A percentile compares a stretch with the other conserved stretches of the same genome.
Conservation (phyloP, 2,329 filamentous ascomycete genomes). For the Sclerotinia sclerotiorum region DNA sequence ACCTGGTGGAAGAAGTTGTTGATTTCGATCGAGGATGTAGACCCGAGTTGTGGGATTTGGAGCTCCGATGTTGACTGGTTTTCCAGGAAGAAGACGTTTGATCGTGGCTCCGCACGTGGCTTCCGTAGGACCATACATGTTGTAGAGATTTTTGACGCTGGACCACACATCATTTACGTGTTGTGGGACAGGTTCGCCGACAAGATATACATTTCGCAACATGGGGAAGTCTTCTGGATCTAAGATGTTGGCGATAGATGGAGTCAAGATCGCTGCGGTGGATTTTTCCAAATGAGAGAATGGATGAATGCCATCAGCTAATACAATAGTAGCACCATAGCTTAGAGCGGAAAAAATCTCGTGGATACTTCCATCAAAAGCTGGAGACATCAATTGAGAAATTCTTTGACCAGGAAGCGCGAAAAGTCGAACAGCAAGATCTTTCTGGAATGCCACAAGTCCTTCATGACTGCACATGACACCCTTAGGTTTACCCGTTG, state of each 20-base stretch:
- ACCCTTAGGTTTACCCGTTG: conserved; percentile 47
- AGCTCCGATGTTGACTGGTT: conserved; percentile 43
- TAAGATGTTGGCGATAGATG: conserved; percentile 20
- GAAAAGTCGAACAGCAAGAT: conserved; percentile 41
- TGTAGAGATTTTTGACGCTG: conserved; percentile 39
- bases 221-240: conserved; percentile 17
- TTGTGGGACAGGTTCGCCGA: conserved; percentile 44
- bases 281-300: conserved; percentile 22
- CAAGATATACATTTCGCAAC: conserved; percentile 40
- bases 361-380: conserved; percentile 48
- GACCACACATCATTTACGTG: conserved; percentile 41
- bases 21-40: conserved; percentile 45
- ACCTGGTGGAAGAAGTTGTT: conserved; percentile 40
- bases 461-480: conserved; percentile 43
- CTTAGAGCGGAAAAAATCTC: conserved; percentile 30
- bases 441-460: conserved; percentile 42
- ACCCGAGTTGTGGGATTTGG: conserved; percentile 43
- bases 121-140: conserved; percentile 48
- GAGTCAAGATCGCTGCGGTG: conserved; percentile 18
- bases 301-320: background rate
- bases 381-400: conserved; percentile 46
- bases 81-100: conserved; percentile 32
- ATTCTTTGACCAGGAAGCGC: conserved; percentile 41
- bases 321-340: conserved; percentile 13
- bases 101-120: conserved; percentile 44